A percentile compares a stretch with the other conserved stretches of the same genome.
These are phyloP conservation scores for Crithidia brevicula DNA, from an alignment of 208 protist species.

Conservation along the genomic window DNA sequence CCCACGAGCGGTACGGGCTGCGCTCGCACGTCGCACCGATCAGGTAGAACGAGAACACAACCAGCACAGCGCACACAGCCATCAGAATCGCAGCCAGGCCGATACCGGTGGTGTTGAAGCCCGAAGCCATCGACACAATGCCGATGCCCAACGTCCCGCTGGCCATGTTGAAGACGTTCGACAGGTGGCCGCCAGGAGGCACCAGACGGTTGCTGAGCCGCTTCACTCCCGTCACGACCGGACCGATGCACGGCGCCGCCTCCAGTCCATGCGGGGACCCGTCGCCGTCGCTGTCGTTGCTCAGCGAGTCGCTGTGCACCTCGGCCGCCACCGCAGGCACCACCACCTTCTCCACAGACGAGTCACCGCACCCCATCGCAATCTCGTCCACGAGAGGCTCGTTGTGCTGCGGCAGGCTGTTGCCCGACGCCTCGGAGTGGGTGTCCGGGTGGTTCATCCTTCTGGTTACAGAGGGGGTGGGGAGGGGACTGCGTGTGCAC, in stretches of 20 bases:
- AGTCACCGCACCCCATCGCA: neutral
- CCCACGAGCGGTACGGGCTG: constrained; percentile 57
- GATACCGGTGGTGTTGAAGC: constrained; percentile 63
- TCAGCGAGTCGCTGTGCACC: constrained; percentile 6
- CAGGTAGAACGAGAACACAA: constrained; percentile 71
- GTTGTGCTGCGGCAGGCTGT: constrained; percentile 1
- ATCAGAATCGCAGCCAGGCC: constrained; percentile 53
- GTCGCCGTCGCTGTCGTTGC: neutral
- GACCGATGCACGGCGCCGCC: neutral
- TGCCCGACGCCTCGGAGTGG: constrained; percentile 6
- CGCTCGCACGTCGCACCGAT: constrained; percentile 59
- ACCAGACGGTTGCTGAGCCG: constrained; percentile 26
- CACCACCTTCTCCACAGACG: neutral
- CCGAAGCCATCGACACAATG: constrained; percentile 60
- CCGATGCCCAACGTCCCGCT: constrained; percentile 60
- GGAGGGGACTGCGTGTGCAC: too few relatives aligned
- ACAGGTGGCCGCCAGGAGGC: constrained; percentile 55
- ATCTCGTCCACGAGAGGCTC: constrained; percentile 1
- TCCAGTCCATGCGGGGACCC: neutral
- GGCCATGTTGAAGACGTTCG: constrained; percentile 67
- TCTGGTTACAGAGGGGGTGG: neutral
- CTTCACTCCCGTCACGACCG: neutral
- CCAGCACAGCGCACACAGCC: constrained; percentile 43
- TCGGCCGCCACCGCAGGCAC: neutral
- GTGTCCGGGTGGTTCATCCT: neutral